Percentiles rank a stretch among this genome's conserved stretches.
phyloP scores from a whole-genome alignment of 805 yeast genomes.

The Komagataella phaffii region DNA sequence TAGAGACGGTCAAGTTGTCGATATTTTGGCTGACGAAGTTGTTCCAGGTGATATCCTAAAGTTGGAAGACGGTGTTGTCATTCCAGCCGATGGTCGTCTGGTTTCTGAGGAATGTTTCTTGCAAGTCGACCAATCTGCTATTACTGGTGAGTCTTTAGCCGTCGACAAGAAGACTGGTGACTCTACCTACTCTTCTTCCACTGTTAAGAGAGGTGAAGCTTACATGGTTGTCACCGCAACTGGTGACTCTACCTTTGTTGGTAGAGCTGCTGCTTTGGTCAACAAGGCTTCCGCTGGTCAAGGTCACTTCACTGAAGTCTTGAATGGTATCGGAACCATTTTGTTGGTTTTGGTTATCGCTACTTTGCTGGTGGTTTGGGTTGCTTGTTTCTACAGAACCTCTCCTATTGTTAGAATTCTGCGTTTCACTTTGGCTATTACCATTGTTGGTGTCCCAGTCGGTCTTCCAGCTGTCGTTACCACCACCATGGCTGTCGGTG shows the following conservation, averaged over 20 bases:
- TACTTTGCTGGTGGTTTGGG: conserved; percentile 84
- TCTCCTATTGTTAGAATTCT: conserved; percentile 75
- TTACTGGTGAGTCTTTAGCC: conserved; percentile 95
- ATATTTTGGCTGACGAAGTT: conserved; percentile 70
- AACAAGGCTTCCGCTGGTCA: conserved; percentile 86
- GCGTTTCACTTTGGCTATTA: conserved; percentile 88
- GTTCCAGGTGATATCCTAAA: conserved; percentile 94
- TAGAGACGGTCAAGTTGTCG: conserved; percentile 68
- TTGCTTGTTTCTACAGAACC: conserved; percentile 89
- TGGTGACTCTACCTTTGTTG: conserved; percentile 92
- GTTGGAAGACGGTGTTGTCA: conserved; percentile 85
- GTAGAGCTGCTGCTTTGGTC: conserved; percentile 94
- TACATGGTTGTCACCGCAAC: conserved; percentile 90
- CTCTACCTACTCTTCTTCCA: conserved; percentile 79
- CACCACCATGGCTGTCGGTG: conserved; percentile 99
- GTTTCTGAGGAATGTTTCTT: conserved; percentile 76
- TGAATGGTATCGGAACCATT: conserved; percentile 94
- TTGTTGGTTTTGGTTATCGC: conserved; percentile 78
- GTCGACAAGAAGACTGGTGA: conserved; percentile 88
- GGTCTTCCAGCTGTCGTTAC: conserved; percentile 98
- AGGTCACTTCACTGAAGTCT: conserved; percentile 95
- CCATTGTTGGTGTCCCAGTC: conserved; percentile 96
- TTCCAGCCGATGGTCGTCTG: conserved; percentile 87
- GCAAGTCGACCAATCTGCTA: conserved; percentile 93
- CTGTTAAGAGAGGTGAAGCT: conserved; percentile 93